Percentiles rank a stretch among this genome's conserved stretches.
phyloP scores from a whole-genome alignment of 1,139 yeast species.

The Blastobotrys capitulatus region DNA sequence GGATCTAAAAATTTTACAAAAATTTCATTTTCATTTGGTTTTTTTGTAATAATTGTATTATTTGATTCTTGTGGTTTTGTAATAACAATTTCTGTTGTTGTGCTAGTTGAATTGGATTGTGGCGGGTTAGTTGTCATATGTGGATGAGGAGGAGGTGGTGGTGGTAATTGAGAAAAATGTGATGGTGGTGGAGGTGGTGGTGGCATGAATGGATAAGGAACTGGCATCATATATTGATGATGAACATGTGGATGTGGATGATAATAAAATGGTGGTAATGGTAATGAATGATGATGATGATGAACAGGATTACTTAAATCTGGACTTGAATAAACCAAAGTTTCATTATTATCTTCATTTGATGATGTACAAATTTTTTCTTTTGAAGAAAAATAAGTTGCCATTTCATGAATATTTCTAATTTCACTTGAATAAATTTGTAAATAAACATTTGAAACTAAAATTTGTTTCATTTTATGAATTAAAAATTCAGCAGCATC shows the following conservation, averaged over 20 bases:
- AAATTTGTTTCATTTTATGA: constrained; percentile 3
- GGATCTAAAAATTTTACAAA: constrained; percentile 10
- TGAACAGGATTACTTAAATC: too few species aligned
- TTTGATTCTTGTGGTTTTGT: too few species aligned
- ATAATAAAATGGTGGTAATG: not conserved
- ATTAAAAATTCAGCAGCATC: constrained; percentile 5
- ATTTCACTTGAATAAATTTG: constrained; percentile 9
- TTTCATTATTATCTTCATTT: too few species aligned
- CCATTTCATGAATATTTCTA: not conserved
- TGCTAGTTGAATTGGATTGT: not conserved
- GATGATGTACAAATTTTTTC: constrained; percentile 7
- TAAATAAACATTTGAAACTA: constrained; percentile 5
- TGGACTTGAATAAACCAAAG: too few species aligned
- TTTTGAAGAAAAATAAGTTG: constrained; percentile 4
- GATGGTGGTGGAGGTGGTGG: not conserved
- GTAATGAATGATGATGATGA: not conserved
- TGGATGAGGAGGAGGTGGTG: not conserved
- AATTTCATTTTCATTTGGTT: not conserved
- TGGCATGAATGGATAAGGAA: not conserved
- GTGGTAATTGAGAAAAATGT: too few species aligned
- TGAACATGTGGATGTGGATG: not conserved
- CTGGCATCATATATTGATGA: constrained; percentile 3
- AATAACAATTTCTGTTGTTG: not conserved
- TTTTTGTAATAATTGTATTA: too few species aligned
- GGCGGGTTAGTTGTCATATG: not conserved